Evolutionary conservation across 2,329 filamentous ascomycete species (phyloP).

Genomic region (Microsporum ferrugineum): DNA sequence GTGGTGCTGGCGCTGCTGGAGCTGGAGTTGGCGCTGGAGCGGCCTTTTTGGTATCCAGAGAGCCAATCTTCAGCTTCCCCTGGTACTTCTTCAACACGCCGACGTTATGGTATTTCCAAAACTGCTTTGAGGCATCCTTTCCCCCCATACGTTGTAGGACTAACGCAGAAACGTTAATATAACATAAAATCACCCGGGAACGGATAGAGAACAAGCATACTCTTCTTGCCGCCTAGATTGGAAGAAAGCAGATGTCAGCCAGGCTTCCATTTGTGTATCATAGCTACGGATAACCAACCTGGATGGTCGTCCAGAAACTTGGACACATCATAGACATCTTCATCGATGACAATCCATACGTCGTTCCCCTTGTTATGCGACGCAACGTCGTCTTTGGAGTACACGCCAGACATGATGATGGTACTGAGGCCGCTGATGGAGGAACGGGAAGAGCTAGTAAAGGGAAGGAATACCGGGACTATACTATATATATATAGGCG

Average conservation of each 20-base stretch:
- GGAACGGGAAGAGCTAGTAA: background rate
- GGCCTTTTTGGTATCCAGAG: constrained; percentile 73
- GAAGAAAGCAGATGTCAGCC: constrained; percentile 4
- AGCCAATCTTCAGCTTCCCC: constrained; percentile 51
- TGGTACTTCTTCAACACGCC: constrained; percentile 53
- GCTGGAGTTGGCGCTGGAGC: constrained; percentile 29
- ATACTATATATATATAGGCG: background rate
- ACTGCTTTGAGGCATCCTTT: constrained; percentile 58
- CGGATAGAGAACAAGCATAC: constrained; percentile 5
- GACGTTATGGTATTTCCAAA: constrained; percentile 55
- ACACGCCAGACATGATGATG: constrained; percentile 69
- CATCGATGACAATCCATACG: constrained; percentile 17
- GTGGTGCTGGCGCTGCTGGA: constrained; percentile 33
- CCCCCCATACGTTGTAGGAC: constrained; percentile 54
- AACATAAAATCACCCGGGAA: background rate
- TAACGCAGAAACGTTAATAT: constrained; percentile 22
- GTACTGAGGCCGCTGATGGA: background rate
- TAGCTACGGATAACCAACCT: constrained; percentile 9
- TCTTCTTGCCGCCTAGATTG: constrained; percentile 12
- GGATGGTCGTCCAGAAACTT: constrained; percentile 17
- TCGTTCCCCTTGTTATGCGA: constrained; percentile 49
- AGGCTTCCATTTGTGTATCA: background rate
- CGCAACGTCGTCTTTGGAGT: constrained; percentile 73
- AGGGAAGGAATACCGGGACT: background rate
- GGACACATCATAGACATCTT: constrained; percentile 16